Evolutionary conservation across 2,329 filamentous ascomycete genomes (phyloP), one percentile per base, ranked within the genome.

Genomic region (Celoporthe dispersa): DNA sequence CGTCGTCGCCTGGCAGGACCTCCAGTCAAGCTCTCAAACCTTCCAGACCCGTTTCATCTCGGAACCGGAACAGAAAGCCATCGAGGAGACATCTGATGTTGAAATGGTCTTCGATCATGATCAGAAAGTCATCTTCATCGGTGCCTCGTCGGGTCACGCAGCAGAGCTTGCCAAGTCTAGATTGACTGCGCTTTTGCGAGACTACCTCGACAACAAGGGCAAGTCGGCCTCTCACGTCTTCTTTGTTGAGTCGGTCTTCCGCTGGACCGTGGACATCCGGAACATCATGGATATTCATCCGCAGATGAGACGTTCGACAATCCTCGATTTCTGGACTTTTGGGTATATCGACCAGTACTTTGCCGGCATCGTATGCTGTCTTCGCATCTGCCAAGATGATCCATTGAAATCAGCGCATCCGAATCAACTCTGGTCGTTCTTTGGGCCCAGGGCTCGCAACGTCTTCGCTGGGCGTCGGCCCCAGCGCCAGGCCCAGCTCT

Each of bases 281-380:
- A 75, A 74, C 67, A 73, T 76, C 67, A 72, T 74, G 16, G 75
- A 77, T 64, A 75, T 79, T 66, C 75, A 78, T 44, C 75, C 74
- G 1, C 66, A 44, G 51, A 73, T 80, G 41, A 69, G 75, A 2
- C 73, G 71, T 0, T 77, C 77, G 16, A 77, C 77, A 28, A 73
- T 80, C 19, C 66, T 79, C 16, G 78, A 80, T 63, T 74, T 74
- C 51, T 35, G 69, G n/a, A 51, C 66, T 4, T 25, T 75, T 51
- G 64, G 66, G 3, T 44, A 64, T 33, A 41, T 57, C 0, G 70
- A 68, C 61, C 35, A 66, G 16, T 55, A 48, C 6, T 48, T 78
- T 19, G 76, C 76, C 59, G 48, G 67, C 9, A 67, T 71, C 28
- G 75, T 72, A 0, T 74, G 71, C 2, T 76, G 75, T 8, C 74